Base-by-base conservation (phyloP, 129 eudicot genomes). In the Tagetes patula region DNA sequence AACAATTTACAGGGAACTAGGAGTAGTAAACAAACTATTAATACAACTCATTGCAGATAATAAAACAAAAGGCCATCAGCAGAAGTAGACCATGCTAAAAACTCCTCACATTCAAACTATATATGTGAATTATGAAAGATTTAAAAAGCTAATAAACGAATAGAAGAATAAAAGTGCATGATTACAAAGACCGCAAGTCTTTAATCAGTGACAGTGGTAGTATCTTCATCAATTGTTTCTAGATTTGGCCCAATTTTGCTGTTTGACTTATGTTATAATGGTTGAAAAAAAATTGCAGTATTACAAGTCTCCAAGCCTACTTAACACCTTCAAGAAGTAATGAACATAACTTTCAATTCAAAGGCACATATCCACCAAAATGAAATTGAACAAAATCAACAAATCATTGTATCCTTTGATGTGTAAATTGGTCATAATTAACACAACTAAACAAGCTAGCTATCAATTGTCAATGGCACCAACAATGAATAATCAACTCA, bases 381-480 rank as follows among this genome's bases (percentile, higher is more conserved):
- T 4, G 32, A 20, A 49, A 70, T 52, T n/a, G 6, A 7, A 53
- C 11, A 6, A 55, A 40, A 71, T 71, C 33, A 56, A 1, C 1
- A 8, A 8, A 8, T 43, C 11, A 43, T 8, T 43, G 8, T 2
- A 52, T 47, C 47, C 53, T 36, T 47, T 74, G 42, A 64, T 47
- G 78, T 46, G 70, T 50, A 9, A 48, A 60, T 41, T 34, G 47
- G 65, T 37, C 63, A 34, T 32, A 61, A 61, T 60, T 37, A 45
- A 33, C 34, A 72, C 13, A 56, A 42, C 20, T 10, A 59, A 56
- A 59, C 33, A 56, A 30, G 30, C 43, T 11, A 72, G 2, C 8
- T 13, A 40, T 59, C 41, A 30, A 55, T 45, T 40, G 43, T 40
- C 27, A 20, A 20, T 20, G 27, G 0, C 27, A 20, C 27, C 27